Evolutionary conservation across 2,329 filamentous ascomycete species (phyloP).

Genomic region (Colletotrichum sojae): DNA sequence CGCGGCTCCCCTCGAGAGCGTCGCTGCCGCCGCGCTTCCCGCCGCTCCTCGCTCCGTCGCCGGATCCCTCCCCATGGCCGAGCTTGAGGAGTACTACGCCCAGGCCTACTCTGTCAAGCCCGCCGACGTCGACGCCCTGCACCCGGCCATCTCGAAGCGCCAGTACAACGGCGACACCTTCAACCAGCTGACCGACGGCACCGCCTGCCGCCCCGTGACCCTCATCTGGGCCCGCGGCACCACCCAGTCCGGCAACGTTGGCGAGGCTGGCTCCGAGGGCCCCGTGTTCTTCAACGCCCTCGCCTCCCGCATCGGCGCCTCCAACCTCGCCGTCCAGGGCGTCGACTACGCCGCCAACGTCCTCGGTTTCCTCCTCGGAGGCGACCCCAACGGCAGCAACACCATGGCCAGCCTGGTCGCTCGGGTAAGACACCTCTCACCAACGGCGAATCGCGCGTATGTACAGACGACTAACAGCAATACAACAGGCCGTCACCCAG

Average conservation of each 20-base stretch:
- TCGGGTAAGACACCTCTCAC: not conserved
- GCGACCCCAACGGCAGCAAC: conserved; percentile 58
- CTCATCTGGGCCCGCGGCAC: conserved; percentile 71
- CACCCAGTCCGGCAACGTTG: conserved; percentile 66
- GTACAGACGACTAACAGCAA: not conserved
- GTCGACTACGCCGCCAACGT: conserved; percentile 65
- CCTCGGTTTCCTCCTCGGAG: conserved; percentile 60
- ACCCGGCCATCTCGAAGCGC: conserved; percentile 25
- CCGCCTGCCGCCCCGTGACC: conserved; percentile 60
- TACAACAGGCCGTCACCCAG: conserved; percentile 51
- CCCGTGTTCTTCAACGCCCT: conserved; percentile 65
- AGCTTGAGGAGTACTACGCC: conserved; percentile 41
- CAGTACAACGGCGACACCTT: conserved; percentile 38
- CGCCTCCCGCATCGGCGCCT: conserved; percentile 54
- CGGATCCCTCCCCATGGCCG: conserved; percentile 31
- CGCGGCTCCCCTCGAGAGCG: conserved; percentile 32
- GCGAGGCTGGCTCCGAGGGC: conserved; percentile 57
- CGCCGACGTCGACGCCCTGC: not conserved
- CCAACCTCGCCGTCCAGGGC: conserved; percentile 66
- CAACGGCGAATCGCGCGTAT: too few species aligned
- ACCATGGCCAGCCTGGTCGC: conserved; percentile 52
- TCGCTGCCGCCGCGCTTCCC: not conserved
- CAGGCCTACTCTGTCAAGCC: conserved; percentile 22
- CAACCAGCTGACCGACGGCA: conserved; percentile 43
- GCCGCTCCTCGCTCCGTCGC: conserved; percentile 13